phyloP scores from a whole-genome alignment of 192 early-diverging fungal genomes.

The Backusella liffmaniae region DNA sequence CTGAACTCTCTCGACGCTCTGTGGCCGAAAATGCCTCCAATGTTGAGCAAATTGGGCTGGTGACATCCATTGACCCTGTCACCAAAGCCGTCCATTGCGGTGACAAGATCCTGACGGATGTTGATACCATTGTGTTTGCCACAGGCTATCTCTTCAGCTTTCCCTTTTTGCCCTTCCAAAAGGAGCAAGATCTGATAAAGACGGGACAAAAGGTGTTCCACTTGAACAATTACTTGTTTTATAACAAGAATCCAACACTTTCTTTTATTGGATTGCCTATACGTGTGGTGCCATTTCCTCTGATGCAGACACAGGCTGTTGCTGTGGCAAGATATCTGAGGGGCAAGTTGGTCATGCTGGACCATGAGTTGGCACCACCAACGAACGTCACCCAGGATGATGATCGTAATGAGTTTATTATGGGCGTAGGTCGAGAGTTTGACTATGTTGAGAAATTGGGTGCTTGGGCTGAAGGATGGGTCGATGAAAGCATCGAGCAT shows the following conservation, averaged over 20 bases:
- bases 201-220: constrained; percentile 40
- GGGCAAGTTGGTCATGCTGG: constrained; percentile 26
- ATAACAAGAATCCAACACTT: constrained; percentile 49
- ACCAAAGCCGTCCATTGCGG: constrained; percentile 3
- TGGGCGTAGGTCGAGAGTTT: constrained; percentile 22
- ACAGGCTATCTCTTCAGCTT: constrained; percentile 64
- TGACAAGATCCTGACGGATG: constrained; percentile 26
- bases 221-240: constrained; percentile 48
- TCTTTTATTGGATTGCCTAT: constrained; percentile 59
- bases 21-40: neutral
- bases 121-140: constrained; percentile 58
- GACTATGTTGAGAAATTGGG: constrained; percentile 30
- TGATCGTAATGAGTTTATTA: constrained; percentile 17
- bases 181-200: constrained; percentile 19
- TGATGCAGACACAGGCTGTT: constrained; percentile 57
- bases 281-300: constrained; percentile 56
- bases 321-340: constrained; percentile 43
- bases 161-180: constrained; percentile 51
- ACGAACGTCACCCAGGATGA: neutral
- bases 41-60: neutral
- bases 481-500: neutral
- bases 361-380: constrained; percentile 20
- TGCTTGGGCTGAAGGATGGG: constrained; percentile 33
- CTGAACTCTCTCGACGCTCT: neutral
- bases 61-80: neutral